Evolutionary conservation across 1,284 basidiomycete species (phyloP), one percentile per base, ranked within the genome.

Genomic region (Leccinum proximum): DNA sequence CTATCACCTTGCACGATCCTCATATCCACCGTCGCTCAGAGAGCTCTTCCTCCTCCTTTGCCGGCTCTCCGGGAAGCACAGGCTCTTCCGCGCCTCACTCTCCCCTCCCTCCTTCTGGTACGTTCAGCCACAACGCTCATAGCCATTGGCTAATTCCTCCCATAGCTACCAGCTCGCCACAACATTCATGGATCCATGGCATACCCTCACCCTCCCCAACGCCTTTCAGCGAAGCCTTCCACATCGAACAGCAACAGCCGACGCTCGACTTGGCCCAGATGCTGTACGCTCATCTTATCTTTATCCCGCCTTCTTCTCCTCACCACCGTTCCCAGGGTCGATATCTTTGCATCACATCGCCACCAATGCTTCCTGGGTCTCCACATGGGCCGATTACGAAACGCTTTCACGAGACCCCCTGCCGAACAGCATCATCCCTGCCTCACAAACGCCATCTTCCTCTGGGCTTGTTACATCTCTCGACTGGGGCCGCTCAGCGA

Each of bases 401-500:
- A 86, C 58, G 87, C 83, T 45, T 78, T 89, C 60, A 78, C 75
- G 60, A 77, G 81, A 3, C 81, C 86, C 14, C 62, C 74, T 3
- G 70, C 80, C 59, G 85, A 90, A 67, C 87, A 87, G 63, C 84
- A 84, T 33, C 91, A 92, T 70, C 87, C 90, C 8, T 85, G 82
- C 58, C 80, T 93, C 11, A 85, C 91, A 81, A 90, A 92, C 71
- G 82, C 89, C 65, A 88, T 92, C 70, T 92, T 86, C 73, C 82
- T 92, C 4, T 91, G 90, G 87, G 88, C 89, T 2, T 91, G 89
- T 73, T 90, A 88, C 72, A 81, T 92, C 57, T 91, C 89, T 16
- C 82, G 89, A 30, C 86, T 88, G 10, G 86, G 84, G 45, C 82
- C 85, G 4, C 79, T 91, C 13, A 84, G 82, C 69, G 84, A 86